phyloP scores from a whole-genome alignment of 345 rosid species.

The Raphanus raphanistrum region DNA sequence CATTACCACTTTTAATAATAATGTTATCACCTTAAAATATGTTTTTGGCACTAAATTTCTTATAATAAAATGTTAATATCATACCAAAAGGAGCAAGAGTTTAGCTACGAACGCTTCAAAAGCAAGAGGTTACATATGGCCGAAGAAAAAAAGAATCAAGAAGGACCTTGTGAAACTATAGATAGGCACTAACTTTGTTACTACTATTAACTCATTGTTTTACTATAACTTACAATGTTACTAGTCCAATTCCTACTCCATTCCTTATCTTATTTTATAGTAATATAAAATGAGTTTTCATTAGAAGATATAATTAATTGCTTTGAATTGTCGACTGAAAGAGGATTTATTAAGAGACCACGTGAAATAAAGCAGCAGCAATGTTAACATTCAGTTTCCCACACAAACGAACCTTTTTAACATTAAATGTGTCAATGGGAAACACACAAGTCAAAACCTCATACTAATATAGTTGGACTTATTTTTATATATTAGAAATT shows the following conservation, averaged over 20 bases:
- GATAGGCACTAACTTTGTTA: no score
- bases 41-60: not conserved
- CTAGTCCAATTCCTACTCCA: not conserved
- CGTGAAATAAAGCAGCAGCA: conserved; percentile 26
- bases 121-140: not conserved
- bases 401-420: conserved; percentile 14
- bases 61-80: not conserved
- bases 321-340: conserved; percentile 12
- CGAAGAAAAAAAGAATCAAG: not conserved
- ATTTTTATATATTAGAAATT: no score
- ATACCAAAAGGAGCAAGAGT: not conserved
- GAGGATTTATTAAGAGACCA: conserved; percentile 12
- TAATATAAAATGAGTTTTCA: not conserved
- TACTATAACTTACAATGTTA: not conserved
- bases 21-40: not conserved
- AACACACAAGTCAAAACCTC: conserved; percentile 2
- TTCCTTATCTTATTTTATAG: not conserved
- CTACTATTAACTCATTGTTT: no score
- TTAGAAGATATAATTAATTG: not conserved
- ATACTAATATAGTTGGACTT: no score
- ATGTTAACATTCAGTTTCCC: conserved; percentile 32
- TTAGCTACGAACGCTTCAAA: no score
- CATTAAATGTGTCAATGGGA: not conserved
- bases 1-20: not conserved
- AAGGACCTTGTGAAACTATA: not conserved